Evolutionary conservation across 257 asterid species (phyloP).

Genomic region (Solanum chilense): DNA sequence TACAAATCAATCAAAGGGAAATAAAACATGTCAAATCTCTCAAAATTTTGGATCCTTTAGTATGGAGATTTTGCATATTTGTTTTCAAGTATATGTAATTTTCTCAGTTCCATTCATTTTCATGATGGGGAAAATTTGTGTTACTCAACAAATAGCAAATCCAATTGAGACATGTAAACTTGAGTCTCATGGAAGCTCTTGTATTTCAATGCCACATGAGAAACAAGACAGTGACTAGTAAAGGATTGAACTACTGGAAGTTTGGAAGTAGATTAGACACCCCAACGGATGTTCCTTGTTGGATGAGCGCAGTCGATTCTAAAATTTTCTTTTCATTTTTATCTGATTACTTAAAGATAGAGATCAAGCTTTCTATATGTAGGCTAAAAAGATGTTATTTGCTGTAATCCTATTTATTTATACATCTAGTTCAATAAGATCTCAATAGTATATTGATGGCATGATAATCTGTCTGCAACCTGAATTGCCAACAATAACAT

Average conservation of each 20-base stretch:
- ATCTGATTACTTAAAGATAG: neutral
- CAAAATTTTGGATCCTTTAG: neutral
- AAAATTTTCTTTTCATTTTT: neutral
- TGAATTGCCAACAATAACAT: neutral
- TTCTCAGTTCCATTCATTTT: neutral
- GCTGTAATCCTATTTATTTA: neutral
- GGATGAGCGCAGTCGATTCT: neutral
- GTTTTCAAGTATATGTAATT: neutral
- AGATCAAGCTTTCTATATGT: neutral
- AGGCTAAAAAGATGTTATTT: neutral
- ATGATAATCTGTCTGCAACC: neutral
- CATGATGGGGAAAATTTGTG: neutral
- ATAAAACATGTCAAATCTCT: neutral
- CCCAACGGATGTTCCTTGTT: neutral
- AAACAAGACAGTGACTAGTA: neutral
- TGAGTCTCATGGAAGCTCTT: neutral
- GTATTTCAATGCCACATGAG: neutral
- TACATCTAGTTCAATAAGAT: neutral
- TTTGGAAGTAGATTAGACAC: neutral
- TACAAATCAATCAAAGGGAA: neutral
- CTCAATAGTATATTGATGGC: neutral
- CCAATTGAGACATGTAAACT: neutral
- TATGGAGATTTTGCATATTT: neutral
- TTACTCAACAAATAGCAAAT: neutral
- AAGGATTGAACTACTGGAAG: neutral